Percentiles rank a stretch among this genome's conserved stretches.
phyloP scores from a whole-genome alignment of 139 green algal species.

The Closterium sp. region DNA sequence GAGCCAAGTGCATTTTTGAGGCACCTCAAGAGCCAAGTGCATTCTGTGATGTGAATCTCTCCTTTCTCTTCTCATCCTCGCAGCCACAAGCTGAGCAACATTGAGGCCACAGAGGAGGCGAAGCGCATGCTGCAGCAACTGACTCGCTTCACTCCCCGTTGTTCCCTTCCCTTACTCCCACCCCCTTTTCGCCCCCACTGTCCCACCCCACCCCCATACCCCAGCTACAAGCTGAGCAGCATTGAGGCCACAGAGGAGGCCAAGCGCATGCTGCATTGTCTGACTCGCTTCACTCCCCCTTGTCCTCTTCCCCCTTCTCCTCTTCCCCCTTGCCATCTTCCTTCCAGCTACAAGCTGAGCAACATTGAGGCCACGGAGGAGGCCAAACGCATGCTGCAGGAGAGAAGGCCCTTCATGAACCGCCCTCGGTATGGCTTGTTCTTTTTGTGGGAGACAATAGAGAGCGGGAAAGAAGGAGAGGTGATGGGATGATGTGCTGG shows the following conservation, averaged over 20 bases:
- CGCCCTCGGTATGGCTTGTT: constrained; percentile 12
- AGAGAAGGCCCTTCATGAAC: constrained; percentile 17
- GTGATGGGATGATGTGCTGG: too few species aligned
- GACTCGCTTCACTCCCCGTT: neutral
- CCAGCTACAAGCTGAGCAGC: constrained; percentile 67
- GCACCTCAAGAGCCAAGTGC: too few species aligned
- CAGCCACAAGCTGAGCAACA: constrained; percentile 70
- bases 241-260: constrained; percentile 81
- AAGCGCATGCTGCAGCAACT: constrained; percentile 68
- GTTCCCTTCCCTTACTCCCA: too few species aligned
- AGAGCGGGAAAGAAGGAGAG: too few species aligned
- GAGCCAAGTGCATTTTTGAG: too few species aligned
- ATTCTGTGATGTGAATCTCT: too few species aligned
- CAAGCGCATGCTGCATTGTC: constrained; percentile 69
- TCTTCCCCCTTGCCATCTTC: neutral
- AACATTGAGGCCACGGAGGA: constrained; percentile 85
- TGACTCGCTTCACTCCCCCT: neutral
- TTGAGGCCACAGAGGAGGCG: constrained; percentile 78
- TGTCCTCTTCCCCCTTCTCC: neutral
- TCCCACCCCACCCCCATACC: too few species aligned
- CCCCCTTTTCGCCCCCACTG: too few species aligned
- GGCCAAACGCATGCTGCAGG: constrained; percentile 72
- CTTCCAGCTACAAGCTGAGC: constrained; percentile 59
- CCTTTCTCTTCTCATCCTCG: too few species aligned
- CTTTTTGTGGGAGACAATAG: neutral